Base-by-base conservation (phyloP, 495 filamentous ascomycete genomes). In the Rusavskia elegans region DNA sequence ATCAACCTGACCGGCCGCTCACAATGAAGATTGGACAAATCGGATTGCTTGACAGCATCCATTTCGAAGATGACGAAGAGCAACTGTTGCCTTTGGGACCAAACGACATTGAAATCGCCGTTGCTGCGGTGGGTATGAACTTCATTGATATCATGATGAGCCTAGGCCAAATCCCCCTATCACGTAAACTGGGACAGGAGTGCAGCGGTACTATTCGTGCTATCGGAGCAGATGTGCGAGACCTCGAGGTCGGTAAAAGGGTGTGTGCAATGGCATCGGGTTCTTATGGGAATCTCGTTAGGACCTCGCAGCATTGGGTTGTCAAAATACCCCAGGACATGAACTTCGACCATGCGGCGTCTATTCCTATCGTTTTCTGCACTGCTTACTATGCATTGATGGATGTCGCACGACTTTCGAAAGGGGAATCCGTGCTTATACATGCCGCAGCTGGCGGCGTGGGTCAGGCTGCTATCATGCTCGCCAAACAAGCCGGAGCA, bases 121-220 rank as follows among this genome's bases (percentile, higher is more conserved):
- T 56, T 20, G 16, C 10, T n/a, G 45, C 32, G 21, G 35, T 27
- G 20, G 46, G 45, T 36, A 27, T 45, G 21, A 55, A 50, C 58
- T 69, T 68, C 56, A 64, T 64, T 13, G 73, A 76, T 52, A 59
- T 74, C 2, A 56, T 58, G 17, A 41, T 61, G 0, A 55, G 55
- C 1, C 58, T 71, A 48, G 72, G 70, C 1, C 69, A 55, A 58
- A 67, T 55, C 56, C 63, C 60, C 36, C 49, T 42, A 19, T 59
- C 66, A 46, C 20, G n/a, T 30, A 62, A 62, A 38, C 58, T 76
- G 1, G 78, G 80, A 5, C 59, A 68, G 45, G 79, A 81, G 58
- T 71, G 70, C 50, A 69, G 71, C 19, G 79, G 79, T 41, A 49
- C 79, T 11, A 65, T 83, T n/a, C 70, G 64, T 5, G 63, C 67